These are phyloP conservation scores for Dendrocalamus sinicus DNA, from an alignment of 176 grass and related monocot genomes.

Conservation along the genomic window DNA sequence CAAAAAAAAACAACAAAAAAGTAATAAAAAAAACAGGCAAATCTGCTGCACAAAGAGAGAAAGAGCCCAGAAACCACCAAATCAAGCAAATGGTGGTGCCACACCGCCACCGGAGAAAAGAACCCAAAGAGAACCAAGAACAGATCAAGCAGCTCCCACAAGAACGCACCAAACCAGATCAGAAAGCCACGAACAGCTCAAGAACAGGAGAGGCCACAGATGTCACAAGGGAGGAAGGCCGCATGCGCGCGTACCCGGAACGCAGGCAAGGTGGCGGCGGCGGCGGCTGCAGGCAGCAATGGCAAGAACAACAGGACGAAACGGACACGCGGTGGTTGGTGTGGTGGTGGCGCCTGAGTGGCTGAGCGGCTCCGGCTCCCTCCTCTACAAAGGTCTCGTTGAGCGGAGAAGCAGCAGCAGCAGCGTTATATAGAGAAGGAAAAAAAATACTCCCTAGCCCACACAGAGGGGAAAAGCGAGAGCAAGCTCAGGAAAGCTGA, in stretches of 20 bases:
- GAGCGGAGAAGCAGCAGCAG: not conserved
- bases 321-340: not conserved
- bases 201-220: not conserved
- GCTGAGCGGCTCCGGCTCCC: slow-evolving; percentile 33
- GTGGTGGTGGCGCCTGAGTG: slow-evolving; percentile 14
- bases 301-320: slow-evolving; percentile 8
- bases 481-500: slow-evolving; percentile 28
- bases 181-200: not conserved
- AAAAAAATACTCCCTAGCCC: not conserved
- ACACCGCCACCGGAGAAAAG: not conserved
- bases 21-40: not conserved
- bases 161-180: slow-evolving; percentile 28
- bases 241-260: slow-evolving; percentile 37
- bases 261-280: not conserved
- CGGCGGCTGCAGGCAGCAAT: not conserved
- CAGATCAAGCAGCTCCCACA: slow-evolving; percentile 30
- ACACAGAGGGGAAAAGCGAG: not conserved
- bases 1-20: not conserved
- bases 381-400: slow-evolving; percentile 25
- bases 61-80: not conserved
- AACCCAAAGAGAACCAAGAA: slow-evolving; percentile 7
- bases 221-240: not conserved
- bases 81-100: slow-evolving; percentile 45
- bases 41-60: slow-evolving; percentile 9
- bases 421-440: slow-evolving; percentile 32